Evolutionary conservation across 768 basidiomycete species (phyloP).

Genomic region (Auricularia heimuer): DNA sequence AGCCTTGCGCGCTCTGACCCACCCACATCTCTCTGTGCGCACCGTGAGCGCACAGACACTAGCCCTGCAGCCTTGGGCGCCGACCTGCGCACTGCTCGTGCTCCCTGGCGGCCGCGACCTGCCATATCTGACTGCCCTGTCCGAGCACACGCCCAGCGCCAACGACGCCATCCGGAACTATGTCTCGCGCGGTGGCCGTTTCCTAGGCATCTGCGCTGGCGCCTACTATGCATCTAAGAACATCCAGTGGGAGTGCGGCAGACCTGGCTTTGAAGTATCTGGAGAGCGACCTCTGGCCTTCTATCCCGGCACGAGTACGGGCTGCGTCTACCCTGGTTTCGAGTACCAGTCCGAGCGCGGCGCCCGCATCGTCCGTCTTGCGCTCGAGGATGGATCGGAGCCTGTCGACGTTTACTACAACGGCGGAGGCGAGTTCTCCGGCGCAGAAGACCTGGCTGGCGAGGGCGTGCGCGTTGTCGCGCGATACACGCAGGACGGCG

Average conservation of each 20-base stretch:
- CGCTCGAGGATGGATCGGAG: conserved; percentile 15
- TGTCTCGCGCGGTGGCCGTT: conserved; percentile 57
- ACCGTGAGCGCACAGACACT: conserved; percentile 48
- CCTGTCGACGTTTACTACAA: conserved; percentile 31
- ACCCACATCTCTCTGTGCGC: conserved; percentile 73
- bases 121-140: conserved; percentile 26
- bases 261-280: conserved; percentile 23
- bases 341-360: conserved; percentile 33
- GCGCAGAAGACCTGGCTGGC: conserved; percentile 11
- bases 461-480: conserved; percentile 25
- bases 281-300: conserved; percentile 33
- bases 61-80: conserved; percentile 63
- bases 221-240: conserved; percentile 37
- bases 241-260: conserved; percentile 32
- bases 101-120: conserved; percentile 51
- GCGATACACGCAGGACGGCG: conserved; percentile 21
- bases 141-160: conserved; percentile 21
- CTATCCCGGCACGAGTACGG: conserved; percentile 30
- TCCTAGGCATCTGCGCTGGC: conserved; percentile 56
- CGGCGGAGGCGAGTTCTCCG: conserved; percentile 32
- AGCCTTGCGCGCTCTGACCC: conserved; percentile 45
- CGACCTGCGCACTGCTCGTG: conserved; percentile 68
- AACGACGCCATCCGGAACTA: conserved; percentile 45
- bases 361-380: conserved; percentile 25
- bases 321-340: conserved; percentile 33